Evolutionary conservation across 202 grass and related monocot species (phyloP).

Genomic region (Dendrocalamus latiflorus): DNA sequence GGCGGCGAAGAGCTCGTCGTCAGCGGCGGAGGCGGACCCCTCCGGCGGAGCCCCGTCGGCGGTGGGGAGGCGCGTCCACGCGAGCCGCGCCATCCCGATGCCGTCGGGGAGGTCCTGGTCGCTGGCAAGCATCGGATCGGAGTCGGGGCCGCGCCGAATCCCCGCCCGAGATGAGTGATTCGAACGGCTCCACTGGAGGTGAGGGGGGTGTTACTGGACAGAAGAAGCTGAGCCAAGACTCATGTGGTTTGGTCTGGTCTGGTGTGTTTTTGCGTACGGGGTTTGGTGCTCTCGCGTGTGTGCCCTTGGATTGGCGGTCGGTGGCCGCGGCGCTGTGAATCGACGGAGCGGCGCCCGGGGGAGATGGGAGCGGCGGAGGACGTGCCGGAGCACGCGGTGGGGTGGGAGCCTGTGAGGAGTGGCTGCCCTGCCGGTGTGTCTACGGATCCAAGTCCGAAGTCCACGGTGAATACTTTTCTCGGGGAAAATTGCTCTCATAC

Average conservation of each 20-base stretch:
- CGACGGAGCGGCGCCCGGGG: too few relatives aligned
- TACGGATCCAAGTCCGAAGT: too few relatives aligned
- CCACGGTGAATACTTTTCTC: too few relatives aligned
- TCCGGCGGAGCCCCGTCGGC: conserved; percentile 44
- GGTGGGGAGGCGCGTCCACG: conserved; percentile 80
- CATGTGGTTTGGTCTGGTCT: too few relatives aligned
- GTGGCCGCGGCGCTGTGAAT: not conserved
- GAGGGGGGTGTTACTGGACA: not conserved
- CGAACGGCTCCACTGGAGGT: not conserved
- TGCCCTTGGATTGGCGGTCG: not conserved
- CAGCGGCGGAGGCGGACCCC: not conserved
- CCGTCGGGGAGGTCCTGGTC: conserved; percentile 71
- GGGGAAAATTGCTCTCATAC: too few relatives aligned
- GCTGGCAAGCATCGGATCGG: conserved; percentile 72
- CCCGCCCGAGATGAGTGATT: conserved; percentile 28
- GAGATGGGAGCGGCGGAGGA: too few relatives aligned
- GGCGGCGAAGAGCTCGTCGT: conserved; percentile 39
- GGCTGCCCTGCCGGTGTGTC: too few relatives aligned
- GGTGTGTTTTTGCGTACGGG: not conserved
- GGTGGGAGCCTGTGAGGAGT: not conserved
- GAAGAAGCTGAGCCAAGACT: conserved; percentile 13
- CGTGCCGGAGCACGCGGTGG: conserved; percentile 1
- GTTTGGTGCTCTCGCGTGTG: too few relatives aligned
- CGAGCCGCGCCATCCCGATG: conserved; percentile 82
- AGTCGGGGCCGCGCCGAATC: conserved; percentile 10